Conservation (phyloP, 1,284 basidiomycete genomes). For the Leucoagaricus sp. region DNA sequence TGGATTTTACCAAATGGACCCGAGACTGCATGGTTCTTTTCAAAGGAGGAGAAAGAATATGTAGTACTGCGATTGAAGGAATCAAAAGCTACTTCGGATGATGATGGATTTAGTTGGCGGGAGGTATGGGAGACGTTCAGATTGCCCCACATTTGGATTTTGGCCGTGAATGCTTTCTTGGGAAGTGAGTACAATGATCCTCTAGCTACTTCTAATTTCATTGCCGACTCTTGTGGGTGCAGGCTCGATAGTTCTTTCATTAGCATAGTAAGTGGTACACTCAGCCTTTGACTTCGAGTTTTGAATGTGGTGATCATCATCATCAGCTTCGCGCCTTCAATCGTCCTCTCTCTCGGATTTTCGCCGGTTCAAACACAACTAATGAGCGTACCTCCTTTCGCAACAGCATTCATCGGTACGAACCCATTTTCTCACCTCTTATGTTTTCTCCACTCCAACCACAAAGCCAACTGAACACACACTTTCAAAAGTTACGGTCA, state of each 20-base stretch:
- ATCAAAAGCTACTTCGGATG: conserved; percentile 24
- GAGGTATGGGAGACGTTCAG: conserved; percentile 37
- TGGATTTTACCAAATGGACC: conserved; percentile 45
- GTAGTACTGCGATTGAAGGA: conserved; percentile 19
- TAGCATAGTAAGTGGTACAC: not conserved
- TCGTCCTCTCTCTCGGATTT: conserved; percentile 40
- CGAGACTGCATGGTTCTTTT: not conserved
- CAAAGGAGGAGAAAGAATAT: conserved; percentile 16
- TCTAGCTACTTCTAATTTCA: not conserved
- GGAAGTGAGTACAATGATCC: conserved; percentile 17
- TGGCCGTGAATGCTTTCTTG: conserved; percentile 27
- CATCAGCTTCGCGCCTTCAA: conserved; percentile 43
- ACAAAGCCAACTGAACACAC: not conserved
- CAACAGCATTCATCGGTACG: conserved; percentile 35
- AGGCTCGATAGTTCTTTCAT: not conserved
- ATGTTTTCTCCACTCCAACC: no score
- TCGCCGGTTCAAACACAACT: conserved; percentile 35
- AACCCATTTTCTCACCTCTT: no score
- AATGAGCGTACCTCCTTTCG: conserved; percentile 40
- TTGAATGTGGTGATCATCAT: conserved; percentile 22
- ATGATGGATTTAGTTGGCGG: conserved; percentile 34
- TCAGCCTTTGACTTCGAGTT: not conserved
- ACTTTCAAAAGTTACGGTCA: not conserved
- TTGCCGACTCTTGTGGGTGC: not conserved
- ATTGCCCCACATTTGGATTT: conserved; percentile 35